Base-by-base conservation (phyloP, 2,329 filamentous ascomycete species). In the Xylaria sp. region DNA sequence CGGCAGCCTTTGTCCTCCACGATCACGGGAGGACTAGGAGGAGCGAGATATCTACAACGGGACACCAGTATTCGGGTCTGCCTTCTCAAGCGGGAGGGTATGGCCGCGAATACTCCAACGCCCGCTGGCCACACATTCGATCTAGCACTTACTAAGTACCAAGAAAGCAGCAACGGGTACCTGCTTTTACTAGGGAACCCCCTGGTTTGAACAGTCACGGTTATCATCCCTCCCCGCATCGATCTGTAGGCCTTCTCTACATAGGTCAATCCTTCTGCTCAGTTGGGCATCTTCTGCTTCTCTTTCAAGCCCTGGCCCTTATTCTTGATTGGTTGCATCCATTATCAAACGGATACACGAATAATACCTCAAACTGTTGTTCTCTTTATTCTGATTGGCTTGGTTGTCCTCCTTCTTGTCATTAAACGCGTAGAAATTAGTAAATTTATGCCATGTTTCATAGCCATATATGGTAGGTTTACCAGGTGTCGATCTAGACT, bases 31-130 rank as follows among this genome's bases (percentile, higher is more conserved):
- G 15, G 56, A 46, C 23, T 8, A 55, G 28, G n/a, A 55, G 41
- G 41, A 9, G 6, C 7, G 25, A 46, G 56, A n/a, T 58, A n/a
- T 18, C 41, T 58, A 12, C 20, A 23, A 56, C 15, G 13, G 28
- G 15, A 20, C 28, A 54, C 31, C 13, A 57, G 39, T 46, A 44
- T 46, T 58, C 31, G 44, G 59, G 20, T 46, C 46, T 51, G 44
- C 13, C 2, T 39, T 52, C 39, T 52, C 48, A 52, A 52, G 31
- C 8, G 56, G 57, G 63, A 28, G 50, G 50, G 31, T 50, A 61
- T 10, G 31, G 57, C 64, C 64, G 50, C 46, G 25, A 65, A 65
- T 60, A 20, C 18, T 18, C 56, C 63, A 52, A 54, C 51, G 48
- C 63, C 60, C n/a, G 46, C 44, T 18, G 23, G 18, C 41, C 62